A percentile compares a stretch with the other conserved stretches of the same genome.
Conservation (phyloP, 108 stramenopile species). For the Chaetoceros muelleri region DNA sequence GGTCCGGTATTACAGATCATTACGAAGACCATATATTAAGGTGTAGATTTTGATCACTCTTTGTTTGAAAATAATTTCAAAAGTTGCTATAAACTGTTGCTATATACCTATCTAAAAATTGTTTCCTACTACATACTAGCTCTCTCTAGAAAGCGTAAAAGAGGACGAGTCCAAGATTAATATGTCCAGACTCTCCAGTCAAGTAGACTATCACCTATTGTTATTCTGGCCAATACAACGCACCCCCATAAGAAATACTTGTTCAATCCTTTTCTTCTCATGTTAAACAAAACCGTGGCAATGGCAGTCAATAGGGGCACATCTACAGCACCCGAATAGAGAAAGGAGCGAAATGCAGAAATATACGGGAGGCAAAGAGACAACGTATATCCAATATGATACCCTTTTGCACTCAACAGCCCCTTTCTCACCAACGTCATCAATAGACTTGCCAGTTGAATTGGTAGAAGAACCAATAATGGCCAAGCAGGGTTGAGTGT, state of each 20-base stretch:
- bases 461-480: conserved; percentile 36
- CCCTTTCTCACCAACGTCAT: conserved; percentile 70
- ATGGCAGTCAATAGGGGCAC: conserved; percentile 15
- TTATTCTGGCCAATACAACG: conserved; percentile 20
- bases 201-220: conserved; percentile 26
- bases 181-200: conserved; percentile 18
- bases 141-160: no score
- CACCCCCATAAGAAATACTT: conserved; percentile 46
- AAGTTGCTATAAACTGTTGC: no score
- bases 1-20: conserved; percentile 57
- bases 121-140: no score
- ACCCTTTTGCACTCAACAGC: conserved; percentile 30
- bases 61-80: no score
- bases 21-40: conserved; percentile 21
- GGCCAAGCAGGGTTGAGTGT: conserved; percentile 39
- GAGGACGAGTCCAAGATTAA: no score
- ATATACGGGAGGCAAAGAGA: conserved; percentile 42
- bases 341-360: conserved; percentile 19
- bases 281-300: conserved; percentile 25
- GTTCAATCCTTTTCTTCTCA: conserved; percentile 30
- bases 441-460: conserved; percentile 48
- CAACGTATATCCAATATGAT: conserved; percentile 39
- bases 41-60: conserved; percentile 33
- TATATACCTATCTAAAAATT: no score
- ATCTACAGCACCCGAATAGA: conserved; percentile 6